These are phyloP conservation scores for Pseudogymnoascus sp. DNA, from an alignment of 2,329 filamentous ascomycete species.

Conservation along the genomic window DNA sequence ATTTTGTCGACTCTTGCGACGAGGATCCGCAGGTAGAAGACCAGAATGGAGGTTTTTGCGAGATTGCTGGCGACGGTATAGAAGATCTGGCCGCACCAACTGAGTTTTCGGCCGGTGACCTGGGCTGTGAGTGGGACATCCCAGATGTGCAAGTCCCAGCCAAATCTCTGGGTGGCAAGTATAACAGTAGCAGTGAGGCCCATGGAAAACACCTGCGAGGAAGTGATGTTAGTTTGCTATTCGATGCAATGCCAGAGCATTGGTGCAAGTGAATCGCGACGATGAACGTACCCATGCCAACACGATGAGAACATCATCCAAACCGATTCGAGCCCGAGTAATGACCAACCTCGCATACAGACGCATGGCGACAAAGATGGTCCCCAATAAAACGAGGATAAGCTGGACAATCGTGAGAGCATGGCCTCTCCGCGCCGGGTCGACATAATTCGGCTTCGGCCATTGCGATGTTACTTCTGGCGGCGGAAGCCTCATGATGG, in stretches of 20 bases:
- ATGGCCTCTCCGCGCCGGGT: constrained; percentile 37
- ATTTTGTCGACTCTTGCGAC: too few species aligned
- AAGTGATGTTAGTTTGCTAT: not conserved
- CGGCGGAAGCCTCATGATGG: constrained; percentile 32
- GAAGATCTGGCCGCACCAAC: too few species aligned
- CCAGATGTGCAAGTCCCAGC: too few species aligned
- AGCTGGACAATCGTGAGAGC: constrained; percentile 34
- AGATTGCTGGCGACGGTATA: too few species aligned
- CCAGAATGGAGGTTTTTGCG: too few species aligned
- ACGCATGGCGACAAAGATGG: constrained; percentile 33
- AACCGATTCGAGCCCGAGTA: constrained; percentile 33
- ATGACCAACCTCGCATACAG: constrained; percentile 38
- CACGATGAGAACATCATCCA: constrained; percentile 39
- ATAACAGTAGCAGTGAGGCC: not conserved
- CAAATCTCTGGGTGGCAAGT: not conserved
- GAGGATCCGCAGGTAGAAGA: too few species aligned
- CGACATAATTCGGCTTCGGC: constrained; percentile 38
- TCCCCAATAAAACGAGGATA: constrained; percentile 30
- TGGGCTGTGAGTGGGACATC: too few species aligned
- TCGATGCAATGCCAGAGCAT: not conserved
- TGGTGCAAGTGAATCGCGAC: not conserved
- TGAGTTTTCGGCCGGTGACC: too few species aligned
- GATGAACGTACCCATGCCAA: constrained; percentile 28
- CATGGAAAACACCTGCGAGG: not conserved
- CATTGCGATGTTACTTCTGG: constrained; percentile 32